These are phyloP conservation scores for Leccinum incarnatum DNA, from an alignment of 768 basidiomycete genomes.

Conservation along the genomic window DNA sequence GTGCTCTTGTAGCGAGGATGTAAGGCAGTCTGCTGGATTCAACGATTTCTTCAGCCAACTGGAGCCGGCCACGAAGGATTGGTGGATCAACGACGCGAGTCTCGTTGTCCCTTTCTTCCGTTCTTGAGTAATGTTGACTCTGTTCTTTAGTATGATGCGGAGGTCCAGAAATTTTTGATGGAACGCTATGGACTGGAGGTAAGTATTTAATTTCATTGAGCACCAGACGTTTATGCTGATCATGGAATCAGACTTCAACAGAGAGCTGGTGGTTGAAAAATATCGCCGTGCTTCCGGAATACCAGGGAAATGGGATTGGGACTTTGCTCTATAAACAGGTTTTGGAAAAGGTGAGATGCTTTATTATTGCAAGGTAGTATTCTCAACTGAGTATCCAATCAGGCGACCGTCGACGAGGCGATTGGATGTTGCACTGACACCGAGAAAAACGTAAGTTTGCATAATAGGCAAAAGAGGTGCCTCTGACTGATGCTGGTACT, in stretches of 20 bases:
- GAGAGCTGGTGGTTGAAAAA: conserved; percentile 7
- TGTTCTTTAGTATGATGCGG: background rate
- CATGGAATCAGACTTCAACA: background rate
- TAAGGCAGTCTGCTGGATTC: background rate
- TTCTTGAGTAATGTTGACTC: background rate
- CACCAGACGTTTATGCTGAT: background rate
- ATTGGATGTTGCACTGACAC: conserved; percentile 1
- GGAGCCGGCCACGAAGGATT: conserved; percentile 1
- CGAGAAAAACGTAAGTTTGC: conserved; percentile 2
- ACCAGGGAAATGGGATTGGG: conserved; percentile 5
- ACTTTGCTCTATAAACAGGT: background rate
- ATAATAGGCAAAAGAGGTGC: background rate
- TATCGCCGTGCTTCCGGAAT: background rate
- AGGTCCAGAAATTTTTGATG: background rate
- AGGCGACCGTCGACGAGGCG: background rate
- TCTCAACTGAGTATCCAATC: background rate
- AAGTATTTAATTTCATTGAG: background rate
- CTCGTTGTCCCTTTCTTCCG: background rate
- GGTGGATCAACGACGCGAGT: conserved; percentile 5
- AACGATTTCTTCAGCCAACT: background rate
- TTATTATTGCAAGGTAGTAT: background rate
- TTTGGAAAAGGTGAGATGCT: background rate
- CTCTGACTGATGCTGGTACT: background rate
- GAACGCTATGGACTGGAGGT: conserved; percentile 1
- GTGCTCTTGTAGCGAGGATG: background rate